Conservation (phyloP, 257 asterid species). For the Solanum clarkiae region DNA sequence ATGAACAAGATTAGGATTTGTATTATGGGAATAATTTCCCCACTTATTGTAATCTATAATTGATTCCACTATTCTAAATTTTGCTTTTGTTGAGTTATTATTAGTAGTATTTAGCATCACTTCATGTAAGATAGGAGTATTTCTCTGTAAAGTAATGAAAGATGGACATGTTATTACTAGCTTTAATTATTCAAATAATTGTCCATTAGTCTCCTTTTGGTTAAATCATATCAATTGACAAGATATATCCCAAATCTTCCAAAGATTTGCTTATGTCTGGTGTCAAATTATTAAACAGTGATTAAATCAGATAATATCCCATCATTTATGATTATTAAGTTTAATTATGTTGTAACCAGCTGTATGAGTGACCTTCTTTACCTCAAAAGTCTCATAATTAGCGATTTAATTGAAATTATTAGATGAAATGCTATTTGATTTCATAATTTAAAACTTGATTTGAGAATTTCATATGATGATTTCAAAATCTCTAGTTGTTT, state of each 20-base stretch:
- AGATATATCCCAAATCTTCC: conserved; percentile 17
- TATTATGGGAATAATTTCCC: not conserved
- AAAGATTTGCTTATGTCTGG: conserved; percentile 7
- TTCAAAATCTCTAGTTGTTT: no score
- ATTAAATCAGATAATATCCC: conserved; percentile 9
- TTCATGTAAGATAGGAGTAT: conserved; percentile 13
- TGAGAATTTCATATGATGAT: no score
- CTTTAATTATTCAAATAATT: not conserved
- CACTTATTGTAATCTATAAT: not conserved
- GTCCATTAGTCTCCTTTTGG: not conserved
- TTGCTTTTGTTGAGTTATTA: not conserved
- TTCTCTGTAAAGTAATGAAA: conserved; percentile 18
- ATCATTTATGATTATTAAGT: conserved; percentile 36
- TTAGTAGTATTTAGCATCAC: conserved; percentile 2
- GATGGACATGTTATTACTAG: not conserved
- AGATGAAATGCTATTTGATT: no score
- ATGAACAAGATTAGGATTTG: conserved; percentile 9
- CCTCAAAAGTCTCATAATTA: conserved; percentile 32
- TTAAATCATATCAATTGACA: not conserved
- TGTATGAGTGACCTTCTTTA: conserved; percentile 33
- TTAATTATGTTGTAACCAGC: conserved; percentile 54
- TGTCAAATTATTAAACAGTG: conserved; percentile 9
- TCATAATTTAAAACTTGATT: no score
- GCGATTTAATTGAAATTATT: not conserved
- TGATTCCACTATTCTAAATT: not conserved